These are phyloP conservation scores for Echinochloa phyllopogon DNA, from an alignment of 176 grass and related monocot genomes.

Conservation along the genomic window DNA sequence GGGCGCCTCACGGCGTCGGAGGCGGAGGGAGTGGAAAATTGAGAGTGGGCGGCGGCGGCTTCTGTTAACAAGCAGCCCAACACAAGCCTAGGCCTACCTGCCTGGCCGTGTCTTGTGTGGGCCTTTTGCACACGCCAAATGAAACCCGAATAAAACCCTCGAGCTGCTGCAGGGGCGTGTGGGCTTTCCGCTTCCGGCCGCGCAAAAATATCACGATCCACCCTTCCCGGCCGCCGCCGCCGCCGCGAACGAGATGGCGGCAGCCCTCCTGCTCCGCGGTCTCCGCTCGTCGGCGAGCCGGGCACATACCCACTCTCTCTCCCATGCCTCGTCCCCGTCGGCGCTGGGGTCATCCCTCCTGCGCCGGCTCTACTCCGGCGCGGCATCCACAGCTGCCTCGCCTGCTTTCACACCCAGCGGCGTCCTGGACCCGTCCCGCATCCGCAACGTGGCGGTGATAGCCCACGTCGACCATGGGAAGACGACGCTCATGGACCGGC, in stretches of 20 bases:
- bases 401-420: slow-evolving; percentile 36
- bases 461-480: slow-evolving; percentile 98
- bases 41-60: neutral
- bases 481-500: slow-evolving; percentile 97
- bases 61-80: neutral
- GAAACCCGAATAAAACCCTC: slow-evolving; percentile 25
- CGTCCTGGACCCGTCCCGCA: slow-evolving; percentile 61
- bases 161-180: neutral
- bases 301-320: neutral
- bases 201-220: slow-evolving; percentile 44
- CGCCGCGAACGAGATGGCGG: slow-evolving; percentile 60
- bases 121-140: neutral
- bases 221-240: slow-evolving; percentile 23
- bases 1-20: neutral
- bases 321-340: neutral
- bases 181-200: slow-evolving; percentile 28
- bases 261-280: slow-evolving; percentile 72
- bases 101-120: neutral
- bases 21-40: slow-evolving; percentile 5
- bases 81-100: neutral
- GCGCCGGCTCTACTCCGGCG: slow-evolving; percentile 55
- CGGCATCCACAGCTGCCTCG: slow-evolving; percentile 48
- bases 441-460: slow-evolving; percentile 95
- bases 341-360: slow-evolving; percentile 39
- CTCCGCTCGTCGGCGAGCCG: slow-evolving; percentile 59